A percentile compares a stretch with the other conserved stretches of the same genome.
phyloP scores from a whole-genome alignment of 2,329 filamentous ascomycete genomes.

The Epichloe sp. region DNA sequence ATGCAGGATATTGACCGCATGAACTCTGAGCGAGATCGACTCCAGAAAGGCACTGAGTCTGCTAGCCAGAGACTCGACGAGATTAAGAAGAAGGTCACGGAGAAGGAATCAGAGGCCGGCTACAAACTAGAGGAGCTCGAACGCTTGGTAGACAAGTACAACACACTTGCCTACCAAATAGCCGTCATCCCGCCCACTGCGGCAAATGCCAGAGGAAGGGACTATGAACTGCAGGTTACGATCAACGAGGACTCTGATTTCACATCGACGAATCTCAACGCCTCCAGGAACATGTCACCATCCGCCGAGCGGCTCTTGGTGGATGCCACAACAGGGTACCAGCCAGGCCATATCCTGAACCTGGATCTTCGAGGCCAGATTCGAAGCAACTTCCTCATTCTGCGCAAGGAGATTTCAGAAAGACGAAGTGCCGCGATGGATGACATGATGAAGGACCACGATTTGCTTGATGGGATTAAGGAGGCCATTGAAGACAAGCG shows the following conservation, averaged over 20 bases:
- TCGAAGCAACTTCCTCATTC: slow-evolving; percentile 61
- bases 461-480: slow-evolving; percentile 85
- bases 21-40: slow-evolving; percentile 84
- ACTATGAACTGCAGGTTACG: slow-evolving; percentile 77
- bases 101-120: slow-evolving; percentile 81
- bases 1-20: slow-evolving; percentile 99
- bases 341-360: slow-evolving; percentile 77
- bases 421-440: slow-evolving; percentile 71
- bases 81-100: slow-evolving; percentile 65
- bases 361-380: slow-evolving; percentile 74
- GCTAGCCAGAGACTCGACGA: slow-evolving; percentile 70
- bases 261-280: slow-evolving; percentile 45
- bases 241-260: slow-evolving; percentile 71
- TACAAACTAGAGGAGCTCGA: slow-evolving; percentile 86
- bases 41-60: slow-evolving; percentile 78
- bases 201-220: slow-evolving; percentile 67
- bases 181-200: slow-evolving; percentile 78
- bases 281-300: slow-evolving; percentile 21
- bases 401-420: slow-evolving; percentile 89
- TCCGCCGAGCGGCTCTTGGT: slow-evolving; percentile 64
- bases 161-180: slow-evolving; percentile 86
- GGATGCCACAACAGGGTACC: slow-evolving; percentile 75
- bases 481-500: slow-evolving; percentile 95
- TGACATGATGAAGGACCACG: slow-evolving; percentile 86
- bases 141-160: slow-evolving; percentile 77